Evolutionary conservation across 805 yeast genomes (phyloP), one percentile per base, ranked within the genome.

Genomic region (Metschnikowia reukaufii): DNA sequence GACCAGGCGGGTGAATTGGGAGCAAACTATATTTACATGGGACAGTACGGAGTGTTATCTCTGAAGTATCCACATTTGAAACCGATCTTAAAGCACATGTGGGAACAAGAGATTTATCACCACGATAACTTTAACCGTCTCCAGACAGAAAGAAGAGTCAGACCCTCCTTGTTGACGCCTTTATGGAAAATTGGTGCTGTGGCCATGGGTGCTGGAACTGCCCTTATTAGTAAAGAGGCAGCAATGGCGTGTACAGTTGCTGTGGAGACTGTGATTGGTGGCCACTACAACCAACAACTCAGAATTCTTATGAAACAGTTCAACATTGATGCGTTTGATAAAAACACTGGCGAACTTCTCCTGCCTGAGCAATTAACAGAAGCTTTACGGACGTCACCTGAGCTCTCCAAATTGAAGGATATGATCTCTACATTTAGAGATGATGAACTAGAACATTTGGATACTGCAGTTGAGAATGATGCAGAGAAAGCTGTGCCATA

Each of bases 171-270:
- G 13, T 66, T 94, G 34, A 91, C 98, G 0, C 99, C 99, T 1
- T 59, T 88, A 1, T 94, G 99, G 99, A 90, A 87, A 63, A 66
- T 79, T 0, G 98, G 97, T 3, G 98, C 99, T 0, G 74, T 86
- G 41, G 83, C 83, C 0, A 74, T 94, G 72, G 99, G 99, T 3
- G 81, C 82, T 1, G 86, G 84, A 1, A 94, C 98, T 0, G 97
- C 96, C 0, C 57, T 86, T 44, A 67, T 90, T 52, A 85, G 97
- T 15, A 88, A 89, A 60, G 97, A 92, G 63, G 97, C 96, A 2
- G 98, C 99, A 2, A 94, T 94, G 99, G 98, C 99, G 1, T 94
- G 99, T 64, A 94, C 99, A 0, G 98, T 91, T 50, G 98, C 98
- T 0, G 98, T 94, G 1, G 99, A 94, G 66, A 94, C 99, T 0